Base-by-base conservation (phyloP, 1,284 basidiomycete species). In the Cryptococcus sp. region DNA sequence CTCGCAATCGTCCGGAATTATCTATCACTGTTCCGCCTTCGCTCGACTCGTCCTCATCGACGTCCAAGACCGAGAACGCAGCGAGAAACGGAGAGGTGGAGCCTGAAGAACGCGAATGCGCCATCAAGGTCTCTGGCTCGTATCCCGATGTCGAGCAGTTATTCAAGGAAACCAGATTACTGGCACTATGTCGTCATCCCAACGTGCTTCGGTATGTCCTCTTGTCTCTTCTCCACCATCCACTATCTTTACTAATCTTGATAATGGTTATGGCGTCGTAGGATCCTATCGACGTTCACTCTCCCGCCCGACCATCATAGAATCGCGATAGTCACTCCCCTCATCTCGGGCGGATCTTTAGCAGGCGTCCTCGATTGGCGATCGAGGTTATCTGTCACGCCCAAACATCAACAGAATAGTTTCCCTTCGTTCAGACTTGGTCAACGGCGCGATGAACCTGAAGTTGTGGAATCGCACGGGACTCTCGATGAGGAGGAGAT, bases 261-360 rank as follows among this genome's bases (percentile, higher is more conserved):
- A 42, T 6, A 25, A 23, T 54, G 30, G 45, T 35, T 16, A 20
- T 17, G n/a, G 5, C 20, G 41, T 16, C 42, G n/a, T 39, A 73
- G 74, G 16, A 70, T 76, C 19, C 57, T 76, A 11, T 62, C 75
- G 1, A 68, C 73, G 0, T 77, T 75, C 54, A 77, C 73, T 3
- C 58, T 77, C 0, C 73, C 75, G 3, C 73, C 75, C 3, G 72
- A 76, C 47, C 66, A 73, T 51, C 30, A 61, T 1, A 64, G 74
- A 5, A 67, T 75, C 20, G 74, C 73, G 5, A 66, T 77, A 15
- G 73, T 76, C 50, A 77, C 75, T 0, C 75, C 75, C 8, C 58
- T 76, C 2, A 64, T 73, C 13, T 46, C 63, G 7, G 75, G 73
- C 17, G 75, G 75, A 5, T 75, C 72, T 2, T 64, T 77, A 13